Conservation (phyloP, 1,284 basidiomycete genomes). For the Moesziomyces sp. region DNA sequence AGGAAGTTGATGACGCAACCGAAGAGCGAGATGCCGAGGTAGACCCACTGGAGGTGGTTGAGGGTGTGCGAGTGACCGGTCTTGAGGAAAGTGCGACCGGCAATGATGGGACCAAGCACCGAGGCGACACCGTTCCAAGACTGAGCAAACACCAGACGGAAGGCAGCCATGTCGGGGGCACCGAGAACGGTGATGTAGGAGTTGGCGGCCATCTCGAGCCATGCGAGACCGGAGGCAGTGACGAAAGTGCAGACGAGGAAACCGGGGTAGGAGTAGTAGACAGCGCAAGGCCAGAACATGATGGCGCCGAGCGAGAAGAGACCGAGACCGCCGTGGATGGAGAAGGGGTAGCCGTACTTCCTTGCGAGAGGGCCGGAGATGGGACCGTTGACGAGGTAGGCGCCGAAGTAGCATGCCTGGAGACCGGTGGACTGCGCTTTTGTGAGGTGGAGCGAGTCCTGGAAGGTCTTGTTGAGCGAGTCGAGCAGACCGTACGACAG, state of each 20-base stretch:
- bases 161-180: conserved; percentile 76
- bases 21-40: conserved; percentile 78
- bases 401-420: conserved; percentile 83
- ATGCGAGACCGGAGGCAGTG: conserved; percentile 76
- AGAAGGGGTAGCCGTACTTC: conserved; percentile 69
- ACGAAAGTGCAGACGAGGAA: conserved; percentile 52
- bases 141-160: conserved; percentile 83
- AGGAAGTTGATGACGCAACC: conserved; percentile 75
- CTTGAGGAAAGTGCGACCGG: conserved; percentile 79
- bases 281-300: conserved; percentile 44
- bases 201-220: conserved; percentile 76
- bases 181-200: conserved; percentile 79
- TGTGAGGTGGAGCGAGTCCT: conserved; percentile 76
- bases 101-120: conserved; percentile 83
- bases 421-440: conserved; percentile 84
- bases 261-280: conserved; percentile 31
- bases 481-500: conserved; percentile 78
- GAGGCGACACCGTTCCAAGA: conserved; percentile 83
- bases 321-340: conserved; percentile 75
- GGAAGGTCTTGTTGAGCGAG: conserved; percentile 84
- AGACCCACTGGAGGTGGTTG: conserved; percentile 82
- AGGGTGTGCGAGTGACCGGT: conserved; percentile 75
- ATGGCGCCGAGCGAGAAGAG: conserved; percentile 66
- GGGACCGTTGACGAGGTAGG: conserved; percentile 37
- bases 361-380: conserved; percentile 55